phyloP scores from a whole-genome alignment of 176 grass and related monocot genomes.

The Lolium rigidum region DNA sequence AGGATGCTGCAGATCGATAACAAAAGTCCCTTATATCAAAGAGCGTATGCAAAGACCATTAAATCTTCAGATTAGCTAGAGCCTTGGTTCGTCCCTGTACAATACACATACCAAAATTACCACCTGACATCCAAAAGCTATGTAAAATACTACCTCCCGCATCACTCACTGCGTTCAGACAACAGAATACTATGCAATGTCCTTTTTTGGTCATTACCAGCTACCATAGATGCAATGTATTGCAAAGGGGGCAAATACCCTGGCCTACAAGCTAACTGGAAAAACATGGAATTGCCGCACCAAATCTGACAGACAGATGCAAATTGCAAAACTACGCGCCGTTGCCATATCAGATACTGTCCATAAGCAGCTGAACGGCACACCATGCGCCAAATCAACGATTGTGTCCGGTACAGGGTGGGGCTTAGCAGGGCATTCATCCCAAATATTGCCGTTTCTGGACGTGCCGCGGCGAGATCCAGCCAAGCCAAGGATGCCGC shows the following conservation, averaged over 20 bases:
- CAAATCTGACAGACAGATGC: not conserved
- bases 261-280: not conserved
- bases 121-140: not conserved
- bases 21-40: not conserved
- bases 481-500: too few relatives aligned
- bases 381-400: not conserved
- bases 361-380: not conserved
- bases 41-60: not conserved
- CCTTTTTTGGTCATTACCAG: not conserved
- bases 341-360: not conserved
- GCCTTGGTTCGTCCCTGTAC: not conserved
- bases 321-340: not conserved
- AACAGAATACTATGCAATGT: not conserved
- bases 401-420: not conserved
- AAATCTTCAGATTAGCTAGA: slow-evolving; percentile 15
- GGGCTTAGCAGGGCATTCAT: not conserved
- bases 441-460: not conserved
- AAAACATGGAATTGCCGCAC: not conserved
- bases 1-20: not conserved
- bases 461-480: slow-evolving; percentile 16
- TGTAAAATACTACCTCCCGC: not conserved
- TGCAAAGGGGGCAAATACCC: not conserved
- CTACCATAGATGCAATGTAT: not conserved
- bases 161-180: not conserved
- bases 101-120: not conserved